A percentile compares a stretch with the other conserved stretches of the same genome.
phyloP scores from a whole-genome alignment of 768 basidiomycete genomes.

The Symmetrospora coprosmae region DNA sequence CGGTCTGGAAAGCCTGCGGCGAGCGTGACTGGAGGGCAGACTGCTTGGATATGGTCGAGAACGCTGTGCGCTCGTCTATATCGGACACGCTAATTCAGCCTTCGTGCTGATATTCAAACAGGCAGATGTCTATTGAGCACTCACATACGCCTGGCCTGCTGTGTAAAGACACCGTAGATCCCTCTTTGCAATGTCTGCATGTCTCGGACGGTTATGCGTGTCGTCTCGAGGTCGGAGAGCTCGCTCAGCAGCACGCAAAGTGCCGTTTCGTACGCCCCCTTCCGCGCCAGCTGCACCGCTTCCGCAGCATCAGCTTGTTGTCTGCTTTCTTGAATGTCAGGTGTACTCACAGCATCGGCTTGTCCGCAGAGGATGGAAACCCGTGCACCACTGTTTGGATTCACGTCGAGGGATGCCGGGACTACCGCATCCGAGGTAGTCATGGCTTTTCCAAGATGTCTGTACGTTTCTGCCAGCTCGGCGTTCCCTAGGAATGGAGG shows the following conservation, averaged over 20 bases:
- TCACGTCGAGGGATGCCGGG: no score
- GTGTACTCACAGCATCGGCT: neutral
- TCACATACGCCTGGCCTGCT: neutral
- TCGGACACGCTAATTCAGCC: no score
- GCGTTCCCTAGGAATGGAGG: no score
- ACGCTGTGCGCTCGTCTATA: neutral
- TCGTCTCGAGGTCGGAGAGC: neutral
- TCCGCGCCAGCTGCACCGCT: neutral
- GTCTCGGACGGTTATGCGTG: neutral
- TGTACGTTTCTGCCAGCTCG: no score
- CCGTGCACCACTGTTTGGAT: neutral
- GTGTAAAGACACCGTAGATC: neutral
- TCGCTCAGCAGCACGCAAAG: neutral
- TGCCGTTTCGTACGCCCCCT: neutral
- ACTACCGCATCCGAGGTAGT: no score
- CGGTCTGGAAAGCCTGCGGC: conserved; percentile 1
- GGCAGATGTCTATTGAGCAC: no score
- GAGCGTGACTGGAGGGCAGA: neutral
- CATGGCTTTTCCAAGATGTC: no score
- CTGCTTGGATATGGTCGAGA: neutral
- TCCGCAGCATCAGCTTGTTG: neutral
- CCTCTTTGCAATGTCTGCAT: neutral
- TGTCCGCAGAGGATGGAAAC: neutral
- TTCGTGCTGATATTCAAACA: no score
- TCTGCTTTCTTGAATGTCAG: no score